Evolutionary conservation across 2,329 filamentous ascomycete genomes (phyloP), one percentile per base, ranked within the genome.

Genomic region (Xylariaceae sp.): DNA sequence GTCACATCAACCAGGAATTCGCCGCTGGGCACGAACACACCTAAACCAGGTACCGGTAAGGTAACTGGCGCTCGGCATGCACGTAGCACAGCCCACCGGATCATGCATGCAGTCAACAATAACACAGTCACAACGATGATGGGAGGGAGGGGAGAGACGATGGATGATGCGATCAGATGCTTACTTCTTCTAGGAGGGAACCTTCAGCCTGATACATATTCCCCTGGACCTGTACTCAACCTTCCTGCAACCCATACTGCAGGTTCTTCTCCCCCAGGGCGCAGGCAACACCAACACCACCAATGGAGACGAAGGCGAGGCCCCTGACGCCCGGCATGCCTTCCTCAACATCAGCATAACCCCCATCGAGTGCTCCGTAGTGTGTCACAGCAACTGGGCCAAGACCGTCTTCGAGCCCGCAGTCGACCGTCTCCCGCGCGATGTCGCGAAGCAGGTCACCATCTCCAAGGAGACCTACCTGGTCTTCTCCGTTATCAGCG

Each of bases 301-400:
- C 15, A 68, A 73, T 59, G 70, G 68, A 39, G 71, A 78, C 50
- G 77, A 80, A 61, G 81, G 79, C 15, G 74, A 82, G 49, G 79
- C 77, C 2, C 62, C 74, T 49, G 80, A 82, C 63, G 76, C 79
- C 62, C 81, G 82, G 70, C 88, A 94, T 74, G 86, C 86, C 50
- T 97, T 99, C 74, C 82, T 97, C 72, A 97, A 97, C 73, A 86
- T 99, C 66, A 95, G 90, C 63, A 83, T 97, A 69, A 97, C 92
- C 0, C 90, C 92, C 0, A 84, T 96, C 57, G 94, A 97, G 74
- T 96, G 91, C 76, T 96, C 92, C 3, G 83, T 99, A 55, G 91
- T 96, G 56, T 97, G 93, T 71, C 88, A 93, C 63, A 84, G 85
- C 60, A 80, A 83, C 48, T 88, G 91, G 76, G 88, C 90, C 5